Evolutionary conservation across 2,329 filamentous ascomycete genomes (phyloP).

Genomic region (Ophiostoma sp.): DNA sequence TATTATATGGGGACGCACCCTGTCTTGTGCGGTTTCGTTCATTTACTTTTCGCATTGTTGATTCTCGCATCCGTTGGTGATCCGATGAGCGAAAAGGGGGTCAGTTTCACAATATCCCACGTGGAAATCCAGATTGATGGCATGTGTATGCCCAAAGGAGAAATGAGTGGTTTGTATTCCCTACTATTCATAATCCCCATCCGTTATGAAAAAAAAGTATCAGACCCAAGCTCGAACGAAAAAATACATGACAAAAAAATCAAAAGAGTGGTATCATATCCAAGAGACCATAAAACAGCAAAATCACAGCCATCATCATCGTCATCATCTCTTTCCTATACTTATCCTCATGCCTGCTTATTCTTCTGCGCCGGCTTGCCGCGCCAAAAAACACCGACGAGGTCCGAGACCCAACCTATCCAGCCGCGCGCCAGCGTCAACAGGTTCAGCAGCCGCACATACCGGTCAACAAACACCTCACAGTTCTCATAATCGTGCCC

Average conservation of each 20-base stretch:
- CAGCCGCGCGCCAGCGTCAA: slow-evolving; percentile 53
- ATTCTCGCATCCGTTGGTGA: background rate
- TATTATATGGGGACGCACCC: background rate
- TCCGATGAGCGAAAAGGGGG: background rate
- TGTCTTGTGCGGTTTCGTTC: background rate
- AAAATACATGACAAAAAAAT: background rate
- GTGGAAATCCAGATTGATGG: background rate
- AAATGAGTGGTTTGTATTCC: background rate
- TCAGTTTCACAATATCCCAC: slow-evolving; percentile 14
- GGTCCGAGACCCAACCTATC: slow-evolving; percentile 49
- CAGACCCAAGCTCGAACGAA: background rate
- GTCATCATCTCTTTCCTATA: too few species aligned
- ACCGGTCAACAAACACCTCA: slow-evolving; percentile 56
- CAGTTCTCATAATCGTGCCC: slow-evolving; percentile 58
- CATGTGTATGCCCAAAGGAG: background rate
- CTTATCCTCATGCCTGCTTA: background rate
- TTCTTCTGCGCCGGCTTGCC: background rate
- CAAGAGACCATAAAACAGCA: background rate
- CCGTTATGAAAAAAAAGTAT: background rate
- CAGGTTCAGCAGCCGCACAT: slow-evolving; percentile 56
- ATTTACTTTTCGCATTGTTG: background rate
- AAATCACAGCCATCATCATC: background rate
- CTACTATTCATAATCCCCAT: background rate
- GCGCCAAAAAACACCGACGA: slow-evolving; percentile 30
- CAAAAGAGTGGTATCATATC: slow-evolving; percentile 7